phyloP scores from a whole-genome alignment of 257 asterid genomes.

The Solanum sejunctum region DNA sequence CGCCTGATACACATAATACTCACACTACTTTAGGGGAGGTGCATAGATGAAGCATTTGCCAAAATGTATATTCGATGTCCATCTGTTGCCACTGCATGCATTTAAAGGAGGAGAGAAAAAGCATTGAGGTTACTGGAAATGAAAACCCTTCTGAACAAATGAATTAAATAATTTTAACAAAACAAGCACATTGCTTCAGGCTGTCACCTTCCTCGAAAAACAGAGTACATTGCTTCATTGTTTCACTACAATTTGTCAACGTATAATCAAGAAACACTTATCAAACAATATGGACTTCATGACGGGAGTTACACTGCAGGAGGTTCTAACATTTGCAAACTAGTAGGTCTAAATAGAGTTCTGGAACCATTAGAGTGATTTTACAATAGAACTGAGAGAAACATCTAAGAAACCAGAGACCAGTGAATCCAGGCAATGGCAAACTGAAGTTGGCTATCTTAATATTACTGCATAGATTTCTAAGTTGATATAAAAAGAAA shows the following conservation, averaged over 20 bases:
- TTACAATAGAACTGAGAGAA: not conserved
- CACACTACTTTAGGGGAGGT: constrained; percentile 98
- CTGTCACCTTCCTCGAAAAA: not conserved
- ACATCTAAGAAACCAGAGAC: not conserved
- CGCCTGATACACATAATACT: constrained; percentile 22
- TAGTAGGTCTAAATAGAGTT: not conserved
- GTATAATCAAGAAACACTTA: not conserved
- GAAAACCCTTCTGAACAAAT: not conserved
- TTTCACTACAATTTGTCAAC: not conserved
- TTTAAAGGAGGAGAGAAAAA: not conserved
- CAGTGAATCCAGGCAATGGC: not conserved
- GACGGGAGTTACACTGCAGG: not conserved
- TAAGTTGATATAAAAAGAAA: not conserved
- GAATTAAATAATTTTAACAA: not conserved
- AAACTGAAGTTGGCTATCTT: not conserved
- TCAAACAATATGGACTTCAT: not conserved
- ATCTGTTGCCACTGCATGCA: constrained; percentile 90
- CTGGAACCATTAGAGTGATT: not conserved
- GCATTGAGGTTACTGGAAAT: not conserved
- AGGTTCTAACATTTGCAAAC: not conserved
- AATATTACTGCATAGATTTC: not conserved
- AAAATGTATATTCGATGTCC: constrained; percentile 96
- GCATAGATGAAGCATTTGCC: constrained; percentile 99
- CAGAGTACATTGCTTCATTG: not conserved
- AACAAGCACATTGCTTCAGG: not conserved